Conservation (phyloP, 1,139 yeast species). For the Torulaspora globosa region DNA sequence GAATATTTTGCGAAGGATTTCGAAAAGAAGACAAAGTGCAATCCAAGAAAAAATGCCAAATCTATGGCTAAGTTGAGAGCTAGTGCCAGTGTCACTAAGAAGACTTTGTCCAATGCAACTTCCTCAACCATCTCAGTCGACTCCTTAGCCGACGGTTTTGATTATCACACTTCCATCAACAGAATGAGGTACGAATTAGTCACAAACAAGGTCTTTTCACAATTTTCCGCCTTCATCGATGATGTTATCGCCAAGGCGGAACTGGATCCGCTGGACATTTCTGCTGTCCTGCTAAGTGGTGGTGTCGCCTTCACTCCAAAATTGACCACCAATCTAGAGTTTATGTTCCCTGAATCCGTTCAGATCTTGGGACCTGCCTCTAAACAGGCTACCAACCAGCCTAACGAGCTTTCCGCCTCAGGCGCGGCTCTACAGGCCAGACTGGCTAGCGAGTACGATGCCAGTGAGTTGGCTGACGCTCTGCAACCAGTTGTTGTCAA, state of each 20-base stretch:
- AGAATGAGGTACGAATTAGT: slow-evolving; percentile 90
- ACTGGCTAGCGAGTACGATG: slow-evolving; percentile 72
- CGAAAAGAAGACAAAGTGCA: slow-evolving; percentile 76
- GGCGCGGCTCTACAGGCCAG: slow-evolving; percentile 99
- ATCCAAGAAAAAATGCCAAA: slow-evolving; percentile 78
- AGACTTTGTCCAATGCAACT: slow-evolving; percentile 86
- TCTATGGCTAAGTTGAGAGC: slow-evolving; percentile 84
- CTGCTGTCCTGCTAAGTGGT: slow-evolving; percentile 89
- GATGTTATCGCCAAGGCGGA: slow-evolving; percentile 75
- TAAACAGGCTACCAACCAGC: slow-evolving; percentile 68
- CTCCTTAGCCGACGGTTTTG: slow-evolving; percentile 89
- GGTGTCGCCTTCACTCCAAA: slow-evolving; percentile 93
- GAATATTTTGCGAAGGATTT: slow-evolving; percentile 91
- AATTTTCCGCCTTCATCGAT: slow-evolving; percentile 75
- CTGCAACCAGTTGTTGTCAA: slow-evolving; percentile 80
- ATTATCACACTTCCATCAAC: slow-evolving; percentile 88
- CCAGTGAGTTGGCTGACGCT: slow-evolving; percentile 80
- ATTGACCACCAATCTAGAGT: slow-evolving; percentile 68
- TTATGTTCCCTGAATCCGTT: slow-evolving; percentile 78
- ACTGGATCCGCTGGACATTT: slow-evolving; percentile 78
- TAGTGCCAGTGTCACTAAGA: slow-evolving; percentile 81
- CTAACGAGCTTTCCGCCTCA: slow-evolving; percentile 84
- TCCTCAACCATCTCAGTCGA: slow-evolving; percentile 91
- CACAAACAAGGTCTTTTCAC: slow-evolving; percentile 70
- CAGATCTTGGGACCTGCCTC: slow-evolving; percentile 74